Conservation (phyloP, 2,329 filamentous ascomycete genomes). For the Tolypocladium album region DNA sequence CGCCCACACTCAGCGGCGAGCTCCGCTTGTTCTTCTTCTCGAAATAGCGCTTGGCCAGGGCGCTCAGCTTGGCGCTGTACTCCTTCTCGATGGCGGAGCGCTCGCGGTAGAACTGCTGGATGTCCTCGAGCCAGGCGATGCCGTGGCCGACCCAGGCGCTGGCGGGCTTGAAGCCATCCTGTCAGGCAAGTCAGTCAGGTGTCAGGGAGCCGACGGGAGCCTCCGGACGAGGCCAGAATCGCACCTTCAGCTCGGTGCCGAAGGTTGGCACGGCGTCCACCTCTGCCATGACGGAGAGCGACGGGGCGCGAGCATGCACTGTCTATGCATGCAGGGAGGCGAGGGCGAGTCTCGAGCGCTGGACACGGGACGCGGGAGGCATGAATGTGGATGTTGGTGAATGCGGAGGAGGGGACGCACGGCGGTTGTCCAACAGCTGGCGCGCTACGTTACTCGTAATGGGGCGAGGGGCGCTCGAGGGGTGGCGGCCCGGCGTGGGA, state of each 20-base stretch:
- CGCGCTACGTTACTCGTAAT: background rate
- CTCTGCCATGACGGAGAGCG: constrained; percentile 55
- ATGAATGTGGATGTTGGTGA: background rate
- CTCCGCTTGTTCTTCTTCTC: constrained; percentile 93
- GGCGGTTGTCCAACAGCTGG: background rate
- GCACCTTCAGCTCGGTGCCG: constrained; percentile 86
- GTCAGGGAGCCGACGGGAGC: background rate
- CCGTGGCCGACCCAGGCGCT: constrained; percentile 85
- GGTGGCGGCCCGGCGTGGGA: background rate
- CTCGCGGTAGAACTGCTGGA: constrained; percentile 95
- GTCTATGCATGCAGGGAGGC: background rate
- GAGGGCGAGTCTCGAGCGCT: background rate
- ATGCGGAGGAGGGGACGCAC: background rate
- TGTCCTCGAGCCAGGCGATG: constrained; percentile 91
- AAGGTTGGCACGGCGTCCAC: constrained; percentile 77
- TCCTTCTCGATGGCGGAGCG: constrained; percentile 92
- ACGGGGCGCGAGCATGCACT: constrained; percentile 7
- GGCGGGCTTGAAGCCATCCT: constrained; percentile 96
- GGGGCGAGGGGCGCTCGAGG: background rate
- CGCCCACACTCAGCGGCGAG: constrained; percentile 80
- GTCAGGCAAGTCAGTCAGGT: background rate
- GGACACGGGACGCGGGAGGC: background rate
- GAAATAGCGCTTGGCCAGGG: constrained; percentile 89
- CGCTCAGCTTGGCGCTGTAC: constrained; percentile 79
- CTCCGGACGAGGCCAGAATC: constrained; percentile 8